Base-by-base conservation (phyloP, 192 early-diverging fungal genomes). In the Coemansia sp. region DNA sequence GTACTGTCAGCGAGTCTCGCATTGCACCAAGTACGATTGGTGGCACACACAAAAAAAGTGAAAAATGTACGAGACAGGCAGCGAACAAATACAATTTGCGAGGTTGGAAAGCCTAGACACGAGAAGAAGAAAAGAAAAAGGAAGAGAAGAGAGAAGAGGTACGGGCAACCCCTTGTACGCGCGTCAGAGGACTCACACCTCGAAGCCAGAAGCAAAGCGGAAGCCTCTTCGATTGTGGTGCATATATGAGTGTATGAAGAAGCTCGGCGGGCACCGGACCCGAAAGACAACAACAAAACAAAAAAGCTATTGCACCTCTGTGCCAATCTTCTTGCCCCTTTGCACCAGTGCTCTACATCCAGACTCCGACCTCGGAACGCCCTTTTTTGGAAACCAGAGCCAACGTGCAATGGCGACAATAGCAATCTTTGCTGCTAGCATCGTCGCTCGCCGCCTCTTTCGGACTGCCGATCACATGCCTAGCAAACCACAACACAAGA, bases 381-480 rank as follows among this genome's bases (percentile, higher is more conserved):
- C 23, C 52, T 28, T 55, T 28, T 35, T 58, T 17, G 55, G 55
- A 33, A 30, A 37, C 35, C 35, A 37, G 35, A 30, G 13, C 55
- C 55, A 8, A 58, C 30, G 55, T 7, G 30, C 50, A n/a, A 33
- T 58, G 13, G 55, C 28, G 14, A 58, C 55, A 58, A 58, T 33
- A 58, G 30, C 30, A 8, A 30, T 30, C 9, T 13, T 14, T 28
- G 52, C 52, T 55, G 52, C 52, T 55, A 7, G n/a, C 19, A 19
- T 19, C 46, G 23, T 4, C 2, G 19, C 47, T 50, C 13, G 53
- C 23, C 23, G 28, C 53, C 28, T 55, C 11, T 23, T 55, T 26
- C 28, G 28, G 53, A 55, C 53, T 55, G 53, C 53, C 53, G 53
- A 55, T 55, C 53, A 55, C 53, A 55, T 32, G 53, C 16, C 23